Conservation (phyloP, 1,284 basidiomycete genomes). For the Pholiota adiposa region DNA sequence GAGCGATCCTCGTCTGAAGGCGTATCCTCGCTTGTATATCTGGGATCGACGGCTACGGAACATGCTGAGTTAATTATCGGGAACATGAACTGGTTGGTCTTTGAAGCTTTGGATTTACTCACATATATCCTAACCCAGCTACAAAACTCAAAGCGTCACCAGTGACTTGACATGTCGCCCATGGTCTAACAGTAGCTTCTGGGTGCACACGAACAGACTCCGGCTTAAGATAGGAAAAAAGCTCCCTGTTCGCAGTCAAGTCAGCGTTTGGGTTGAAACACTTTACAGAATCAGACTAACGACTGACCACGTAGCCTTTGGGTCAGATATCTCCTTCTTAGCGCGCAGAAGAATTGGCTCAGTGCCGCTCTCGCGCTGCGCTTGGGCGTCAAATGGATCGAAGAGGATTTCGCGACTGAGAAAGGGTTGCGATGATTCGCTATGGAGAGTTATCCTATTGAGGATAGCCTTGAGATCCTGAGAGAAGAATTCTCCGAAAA, state of each 20-base stretch:
- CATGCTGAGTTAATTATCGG: conserved; percentile 12
- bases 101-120: conserved; percentile 26
- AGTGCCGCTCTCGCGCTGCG: conserved; percentile 56
- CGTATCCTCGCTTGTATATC: conserved; percentile 78
- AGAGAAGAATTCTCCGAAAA: conserved; percentile 75
- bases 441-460: conserved; percentile 76
- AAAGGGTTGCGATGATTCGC: conserved; percentile 72
- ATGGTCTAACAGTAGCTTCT: conserved; percentile 81
- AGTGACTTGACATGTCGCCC: conserved; percentile 74
- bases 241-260: conserved; percentile 48
- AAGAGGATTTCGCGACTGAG: conserved; percentile 75
- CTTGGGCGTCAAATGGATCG: conserved; percentile 69
- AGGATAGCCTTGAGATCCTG: conserved; percentile 67
- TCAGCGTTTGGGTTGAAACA: not conserved
- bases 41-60: conserved; percentile 63
- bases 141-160: conserved; percentile 81
- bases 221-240: conserved; percentile 79
- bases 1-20: conserved; percentile 68
- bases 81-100: not conserved
- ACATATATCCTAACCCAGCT: conserved; percentile 76
- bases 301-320: conserved; percentile 62
- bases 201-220: conserved; percentile 78
- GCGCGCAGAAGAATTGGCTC: conserved; percentile 75
- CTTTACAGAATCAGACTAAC: not conserved
- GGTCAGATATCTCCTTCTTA: conserved; percentile 69